These are phyloP conservation scores for Monosporascus sp. DNA, from an alignment of 2,329 filamentous ascomycete species.

Conservation along the genomic window DNA sequence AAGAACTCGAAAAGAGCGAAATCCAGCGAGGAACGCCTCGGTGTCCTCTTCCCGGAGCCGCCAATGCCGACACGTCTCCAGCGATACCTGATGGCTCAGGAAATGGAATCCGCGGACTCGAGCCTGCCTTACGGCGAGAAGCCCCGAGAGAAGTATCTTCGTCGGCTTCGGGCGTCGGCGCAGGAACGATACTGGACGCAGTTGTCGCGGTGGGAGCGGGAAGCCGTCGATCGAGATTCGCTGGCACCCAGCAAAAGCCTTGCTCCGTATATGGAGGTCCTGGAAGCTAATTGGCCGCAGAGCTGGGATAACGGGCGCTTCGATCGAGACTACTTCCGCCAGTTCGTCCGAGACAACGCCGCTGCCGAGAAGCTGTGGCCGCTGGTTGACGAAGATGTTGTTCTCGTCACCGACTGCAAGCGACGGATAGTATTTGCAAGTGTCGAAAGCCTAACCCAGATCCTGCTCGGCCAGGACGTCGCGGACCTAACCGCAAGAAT, in stretches of 20 bases:
- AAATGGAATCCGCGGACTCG: neutral
- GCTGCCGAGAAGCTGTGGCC: neutral
- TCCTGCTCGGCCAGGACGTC: slow-evolving; percentile 4
- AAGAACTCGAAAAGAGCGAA: neutral
- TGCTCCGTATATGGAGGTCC: too few relatives aligned
- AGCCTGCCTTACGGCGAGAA: too few relatives aligned
- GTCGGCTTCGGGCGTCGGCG: neutral
- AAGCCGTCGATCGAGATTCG: neutral
- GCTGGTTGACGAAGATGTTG: neutral
- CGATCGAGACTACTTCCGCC: neutral
- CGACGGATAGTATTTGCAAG: slow-evolving; percentile 8
- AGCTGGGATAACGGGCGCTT: neutral
- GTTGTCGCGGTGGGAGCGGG: neutral
- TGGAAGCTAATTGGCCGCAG: neutral
- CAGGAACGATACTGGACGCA: neutral
- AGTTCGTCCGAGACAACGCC: neutral
- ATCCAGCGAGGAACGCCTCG: neutral
- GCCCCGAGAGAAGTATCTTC: neutral
- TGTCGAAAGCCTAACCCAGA: slow-evolving; percentile 4
- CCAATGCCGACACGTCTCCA: neutral
- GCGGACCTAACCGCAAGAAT: neutral
- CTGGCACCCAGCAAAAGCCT: too few relatives aligned
- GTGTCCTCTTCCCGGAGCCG: neutral
- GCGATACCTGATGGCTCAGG: neutral
- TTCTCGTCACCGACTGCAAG: slow-evolving; percentile 3